A percentile compares a stretch with the other conserved stretches of the same genome.
These are phyloP conservation scores for Kazachstania psychrophila DNA, from an alignment of 805 yeast species.

Conservation along the genomic window DNA sequence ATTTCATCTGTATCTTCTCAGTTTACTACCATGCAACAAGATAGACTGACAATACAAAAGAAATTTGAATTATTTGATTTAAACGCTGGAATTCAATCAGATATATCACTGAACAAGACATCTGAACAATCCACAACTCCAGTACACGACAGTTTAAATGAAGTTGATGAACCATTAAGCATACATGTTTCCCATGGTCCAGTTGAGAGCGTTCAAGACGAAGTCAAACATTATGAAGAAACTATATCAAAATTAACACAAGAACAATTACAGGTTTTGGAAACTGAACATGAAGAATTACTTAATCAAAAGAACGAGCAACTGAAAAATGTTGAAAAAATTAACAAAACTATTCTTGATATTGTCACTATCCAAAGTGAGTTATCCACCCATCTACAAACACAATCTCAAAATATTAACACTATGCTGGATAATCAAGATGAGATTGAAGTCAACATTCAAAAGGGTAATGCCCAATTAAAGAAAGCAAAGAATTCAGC, in stretches of 20 bases:
- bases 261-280: slow-evolving; percentile 49
- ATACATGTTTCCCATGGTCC: slow-evolving; percentile 26
- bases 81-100: slow-evolving; percentile 7
- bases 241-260: slow-evolving; percentile 33
- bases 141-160: not conserved
- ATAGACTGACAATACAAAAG: slow-evolving; percentile 32
- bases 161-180: slow-evolving; percentile 8
- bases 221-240: slow-evolving; percentile 30
- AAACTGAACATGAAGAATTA: slow-evolving; percentile 49
- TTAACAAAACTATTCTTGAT: slow-evolving; percentile 58
- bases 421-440: slow-evolving; percentile 57
- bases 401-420: slow-evolving; percentile 64
- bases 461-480: slow-evolving; percentile 62
- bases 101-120: not conserved
- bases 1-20: slow-evolving; percentile 35
- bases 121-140: too few species aligned
- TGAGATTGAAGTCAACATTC: slow-evolving; percentile 54
- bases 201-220: slow-evolving; percentile 24
- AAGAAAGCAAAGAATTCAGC: slow-evolving; percentile 59
- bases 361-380: slow-evolving; percentile 69
- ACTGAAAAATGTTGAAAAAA: slow-evolving; percentile 46
- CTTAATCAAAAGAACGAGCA: slow-evolving; percentile 51
- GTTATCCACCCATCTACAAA: slow-evolving; percentile 57
- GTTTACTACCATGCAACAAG: slow-evolving; percentile 43
- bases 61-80: slow-evolving; percentile 30